A percentile compares a stretch with the other conserved stretches of the same genome.
These are phyloP conservation scores for Didymella pomorum DNA, from an alignment of 2,329 filamentous ascomycete species.

Conservation along the genomic window DNA sequence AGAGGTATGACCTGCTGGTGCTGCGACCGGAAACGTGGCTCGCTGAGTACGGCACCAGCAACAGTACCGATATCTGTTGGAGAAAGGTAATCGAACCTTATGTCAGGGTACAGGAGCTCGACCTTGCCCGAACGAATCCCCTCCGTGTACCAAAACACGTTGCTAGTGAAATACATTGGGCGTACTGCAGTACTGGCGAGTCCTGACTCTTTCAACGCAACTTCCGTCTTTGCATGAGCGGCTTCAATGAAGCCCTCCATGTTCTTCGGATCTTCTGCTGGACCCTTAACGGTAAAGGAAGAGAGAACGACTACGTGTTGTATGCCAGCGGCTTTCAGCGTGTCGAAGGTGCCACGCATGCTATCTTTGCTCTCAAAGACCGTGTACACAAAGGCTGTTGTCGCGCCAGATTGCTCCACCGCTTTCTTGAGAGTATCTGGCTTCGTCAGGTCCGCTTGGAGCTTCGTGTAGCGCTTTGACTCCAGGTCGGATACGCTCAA, in stretches of 20 bases:
- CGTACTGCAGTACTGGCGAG: neutral
- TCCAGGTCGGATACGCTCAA: neutral
- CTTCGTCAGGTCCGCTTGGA: neutral
- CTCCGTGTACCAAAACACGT: neutral
- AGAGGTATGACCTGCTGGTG: neutral
- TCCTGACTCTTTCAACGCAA: neutral
- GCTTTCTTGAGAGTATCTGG: neutral
- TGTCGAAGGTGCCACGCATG: neutral
- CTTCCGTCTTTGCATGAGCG: neutral
- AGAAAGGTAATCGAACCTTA: neutral
- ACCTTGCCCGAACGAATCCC: neutral
- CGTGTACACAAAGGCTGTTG: neutral
- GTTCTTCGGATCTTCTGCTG: neutral
- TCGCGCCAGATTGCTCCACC: neutral
- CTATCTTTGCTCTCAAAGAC: neutral
- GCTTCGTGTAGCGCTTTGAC: neutral
- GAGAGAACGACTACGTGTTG: neutral
- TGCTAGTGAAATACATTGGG: neutral
- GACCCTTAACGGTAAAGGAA: neutral
- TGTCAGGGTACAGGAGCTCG: neutral
- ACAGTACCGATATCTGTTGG: neutral
- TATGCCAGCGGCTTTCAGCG: neutral
- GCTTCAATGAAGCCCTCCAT: neutral
- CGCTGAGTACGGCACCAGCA: neutral
- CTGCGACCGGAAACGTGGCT: neutral